Conservation (phyloP, 2,329 filamentous ascomycete species). For the Myrmaecium sp. region DNA sequence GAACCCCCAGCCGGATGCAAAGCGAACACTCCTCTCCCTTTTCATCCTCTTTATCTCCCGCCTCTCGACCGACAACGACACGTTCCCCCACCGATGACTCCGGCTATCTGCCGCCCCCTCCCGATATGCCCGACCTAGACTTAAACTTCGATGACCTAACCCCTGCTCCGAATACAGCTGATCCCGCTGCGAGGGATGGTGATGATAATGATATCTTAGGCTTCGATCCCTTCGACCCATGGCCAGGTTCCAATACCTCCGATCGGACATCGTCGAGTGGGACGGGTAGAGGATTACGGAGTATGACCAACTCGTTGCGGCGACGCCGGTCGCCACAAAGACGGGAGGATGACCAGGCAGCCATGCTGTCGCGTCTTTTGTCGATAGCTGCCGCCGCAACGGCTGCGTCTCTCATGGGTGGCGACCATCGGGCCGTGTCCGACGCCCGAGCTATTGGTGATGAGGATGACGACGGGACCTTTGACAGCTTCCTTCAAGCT, state of each 20-base stretch:
- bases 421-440: slow-evolving; percentile 36
- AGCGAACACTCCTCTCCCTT: slow-evolving; percentile 8
- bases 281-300: slow-evolving; percentile 20
- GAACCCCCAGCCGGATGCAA: slow-evolving; percentile 9
- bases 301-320: slow-evolving; percentile 27
- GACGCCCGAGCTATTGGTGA: slow-evolving; percentile 37
- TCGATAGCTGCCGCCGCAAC: slow-evolving; percentile 48
- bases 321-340: slow-evolving; percentile 36
- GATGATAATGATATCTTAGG: slow-evolving; percentile 13
- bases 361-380: slow-evolving; percentile 42
- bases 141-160: slow-evolving; percentile 20
- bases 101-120: slow-evolving; percentile 15
- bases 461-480: slow-evolving; percentile 42
- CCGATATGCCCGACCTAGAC: slow-evolving; percentile 20
- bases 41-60: slow-evolving; percentile 7
- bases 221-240: slow-evolving; percentile 18
- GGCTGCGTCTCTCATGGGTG: slow-evolving; percentile 47
- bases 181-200: slow-evolving; percentile 8
- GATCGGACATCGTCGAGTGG: too few relatives aligned
- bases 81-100: slow-evolving; percentile 12
- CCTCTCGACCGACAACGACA: slow-evolving; percentile 9
- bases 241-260: too few relatives aligned
- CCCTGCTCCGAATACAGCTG: too few relatives aligned
- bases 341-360: slow-evolving; percentile 43
- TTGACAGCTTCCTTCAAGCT: slow-evolving; percentile 46